These are phyloP conservation scores for Monilinia laxa DNA, from an alignment of 2,329 filamentous ascomycete species.

Conservation along the genomic window DNA sequence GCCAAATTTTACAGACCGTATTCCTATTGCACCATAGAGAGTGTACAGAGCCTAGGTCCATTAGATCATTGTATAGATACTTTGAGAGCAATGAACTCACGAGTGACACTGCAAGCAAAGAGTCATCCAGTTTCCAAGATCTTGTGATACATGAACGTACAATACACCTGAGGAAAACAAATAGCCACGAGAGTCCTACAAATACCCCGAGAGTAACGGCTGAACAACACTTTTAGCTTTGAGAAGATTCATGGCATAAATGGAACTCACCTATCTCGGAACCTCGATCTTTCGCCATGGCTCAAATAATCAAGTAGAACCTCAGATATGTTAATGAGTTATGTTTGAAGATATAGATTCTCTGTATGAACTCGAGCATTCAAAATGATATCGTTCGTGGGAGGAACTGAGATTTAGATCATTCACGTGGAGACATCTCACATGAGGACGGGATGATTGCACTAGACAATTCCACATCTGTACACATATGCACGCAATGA, in stretches of 20 bases:
- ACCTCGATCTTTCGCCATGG: slow-evolving; percentile 10
- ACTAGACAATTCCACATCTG: background rate
- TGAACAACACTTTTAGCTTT: slow-evolving; percentile 22
- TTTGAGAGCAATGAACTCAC: slow-evolving; percentile 24
- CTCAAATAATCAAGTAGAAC: background rate
- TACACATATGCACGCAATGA: background rate
- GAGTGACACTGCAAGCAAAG: slow-evolving; percentile 29
- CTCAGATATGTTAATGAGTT: background rate
- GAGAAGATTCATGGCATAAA: background rate
- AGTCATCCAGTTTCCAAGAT: slow-evolving; percentile 34
- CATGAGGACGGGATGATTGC: background rate
- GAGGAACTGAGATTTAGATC: background rate
- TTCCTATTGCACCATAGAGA: slow-evolving; percentile 25
- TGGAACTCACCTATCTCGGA: slow-evolving; percentile 1
- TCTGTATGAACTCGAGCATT: background rate
- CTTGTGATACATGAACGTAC: slow-evolving; percentile 33
- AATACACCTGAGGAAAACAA: slow-evolving; percentile 33
- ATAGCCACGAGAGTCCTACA: slow-evolving; percentile 31
- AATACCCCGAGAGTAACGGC: slow-evolving; percentile 30
- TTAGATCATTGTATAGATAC: slow-evolving; percentile 6
- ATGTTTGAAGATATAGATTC: background rate
- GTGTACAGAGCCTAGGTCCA: slow-evolving; percentile 30
- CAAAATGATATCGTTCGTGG: background rate
- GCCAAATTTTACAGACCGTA: slow-evolving; percentile 30
- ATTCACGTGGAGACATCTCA: background rate